These are phyloP conservation scores for Podospora anserina DNA, from an alignment of 495 filamentous ascomycete species.

Conservation along the genomic window DNA sequence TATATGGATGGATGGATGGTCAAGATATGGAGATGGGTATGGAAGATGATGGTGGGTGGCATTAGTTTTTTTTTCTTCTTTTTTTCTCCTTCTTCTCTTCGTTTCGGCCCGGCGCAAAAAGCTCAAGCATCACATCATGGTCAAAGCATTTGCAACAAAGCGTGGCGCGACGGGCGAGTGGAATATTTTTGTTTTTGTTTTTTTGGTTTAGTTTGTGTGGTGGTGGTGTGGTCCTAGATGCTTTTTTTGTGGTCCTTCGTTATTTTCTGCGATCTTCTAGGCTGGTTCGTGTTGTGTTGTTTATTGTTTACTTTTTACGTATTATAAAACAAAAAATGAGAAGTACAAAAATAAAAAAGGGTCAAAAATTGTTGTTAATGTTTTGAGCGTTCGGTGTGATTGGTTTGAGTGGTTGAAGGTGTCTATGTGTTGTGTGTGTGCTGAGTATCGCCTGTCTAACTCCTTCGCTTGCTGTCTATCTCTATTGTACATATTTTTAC, in stretches of 20 bases:
- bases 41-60: background rate
- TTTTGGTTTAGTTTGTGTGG: slow-evolving; percentile 15
- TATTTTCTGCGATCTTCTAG: background rate
- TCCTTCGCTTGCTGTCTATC: background rate
- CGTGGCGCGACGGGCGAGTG: slow-evolving; percentile 12
- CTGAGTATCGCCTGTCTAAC: background rate
- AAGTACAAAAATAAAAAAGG: slow-evolving; percentile 4
- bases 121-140: slow-evolving; percentile 1
- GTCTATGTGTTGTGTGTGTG: background rate
- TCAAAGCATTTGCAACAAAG: background rate
- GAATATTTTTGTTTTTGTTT: slow-evolving; percentile 9
- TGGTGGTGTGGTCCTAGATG: background rate
- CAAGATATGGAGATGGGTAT: background rate
- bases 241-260: slow-evolving; percentile 8
- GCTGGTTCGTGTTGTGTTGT: too few relatives aligned
- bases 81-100: background rate
- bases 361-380: background rate
- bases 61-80: background rate
- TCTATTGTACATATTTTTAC: background rate
- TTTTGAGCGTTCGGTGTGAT: background rate
- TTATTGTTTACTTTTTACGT: too few relatives aligned
- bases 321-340: background rate
- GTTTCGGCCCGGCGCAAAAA: slow-evolving; percentile 13
- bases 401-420: background rate
- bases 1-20: background rate